Evolutionary conservation across 805 yeast genomes (phyloP).

Genomic region (Candida incommunis): DNA sequence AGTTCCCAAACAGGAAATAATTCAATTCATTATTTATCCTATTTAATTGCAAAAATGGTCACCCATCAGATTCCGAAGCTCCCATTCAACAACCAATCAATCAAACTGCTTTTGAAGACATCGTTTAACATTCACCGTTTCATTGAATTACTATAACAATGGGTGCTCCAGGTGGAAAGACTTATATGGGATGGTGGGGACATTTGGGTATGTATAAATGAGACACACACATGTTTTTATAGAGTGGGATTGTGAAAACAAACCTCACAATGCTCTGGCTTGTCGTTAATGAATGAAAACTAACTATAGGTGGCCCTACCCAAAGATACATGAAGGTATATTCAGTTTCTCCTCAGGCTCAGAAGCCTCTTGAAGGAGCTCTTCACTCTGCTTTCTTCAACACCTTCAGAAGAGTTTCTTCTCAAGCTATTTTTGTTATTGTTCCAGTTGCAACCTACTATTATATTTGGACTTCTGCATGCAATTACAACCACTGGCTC

Average conservation of each 20-base stretch:
- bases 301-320: slow-evolving; percentile 42
- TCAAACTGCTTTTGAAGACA: not conserved
- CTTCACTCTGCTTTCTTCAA: slow-evolving; percentile 80
- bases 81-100: not conserved
- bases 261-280: too few species aligned
- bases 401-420: slow-evolving; percentile 83
- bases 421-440: slow-evolving; percentile 64
- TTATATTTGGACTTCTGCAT: slow-evolving; percentile 76
- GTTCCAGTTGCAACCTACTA: slow-evolving; percentile 72
- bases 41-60: not conserved
- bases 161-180: slow-evolving; percentile 58
- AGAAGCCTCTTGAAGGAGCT: slow-evolving; percentile 79
- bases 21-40: too few species aligned
- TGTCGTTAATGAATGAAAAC: not conserved
- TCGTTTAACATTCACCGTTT: not conserved
- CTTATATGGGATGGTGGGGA: slow-evolving; percentile 99
- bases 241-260: too few species aligned
- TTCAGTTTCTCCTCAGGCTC: slow-evolving; percentile 87
- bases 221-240: not conserved
- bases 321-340: slow-evolving; percentile 54
- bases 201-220: slow-evolving; percentile 39
- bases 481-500: slow-evolving; percentile 80
- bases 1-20: too few species aligned
- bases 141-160: slow-evolving; percentile 19
- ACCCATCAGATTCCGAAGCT: not conserved